Conservation (phyloP, 2,329 filamentous ascomycete species). For the Alternaria brassicae region DNA sequence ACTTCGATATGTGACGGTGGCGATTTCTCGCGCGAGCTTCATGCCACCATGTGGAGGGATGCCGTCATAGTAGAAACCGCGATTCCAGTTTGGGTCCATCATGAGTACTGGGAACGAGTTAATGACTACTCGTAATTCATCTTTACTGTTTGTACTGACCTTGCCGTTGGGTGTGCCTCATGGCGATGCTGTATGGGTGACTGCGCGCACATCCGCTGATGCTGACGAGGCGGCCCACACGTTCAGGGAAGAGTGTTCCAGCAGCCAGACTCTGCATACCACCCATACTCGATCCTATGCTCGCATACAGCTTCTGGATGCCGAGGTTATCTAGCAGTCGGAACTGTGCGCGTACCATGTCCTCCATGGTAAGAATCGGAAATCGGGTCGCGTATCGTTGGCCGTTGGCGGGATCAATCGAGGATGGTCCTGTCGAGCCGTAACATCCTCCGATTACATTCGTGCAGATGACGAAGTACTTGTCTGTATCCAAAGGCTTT, state of each 20-base stretch:
- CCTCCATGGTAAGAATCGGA: slow-evolving; percentile 92
- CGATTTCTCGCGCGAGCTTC: slow-evolving; percentile 97
- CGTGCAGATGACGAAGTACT: slow-evolving; percentile 93
- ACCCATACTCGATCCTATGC: slow-evolving; percentile 96
- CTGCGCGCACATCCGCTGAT: slow-evolving; percentile 93
- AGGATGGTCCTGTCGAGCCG: slow-evolving; percentile 89
- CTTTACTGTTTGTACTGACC: slow-evolving; percentile 37
- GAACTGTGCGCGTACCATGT: slow-evolving; percentile 98
- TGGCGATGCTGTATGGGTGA: slow-evolving; percentile 97
- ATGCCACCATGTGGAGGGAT: slow-evolving; percentile 94
- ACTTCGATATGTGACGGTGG: slow-evolving; percentile 94
- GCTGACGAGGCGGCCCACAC: slow-evolving; percentile 82
- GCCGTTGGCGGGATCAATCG: slow-evolving; percentile 85
- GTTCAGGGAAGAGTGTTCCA: slow-evolving; percentile 80
- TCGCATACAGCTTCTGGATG: slow-evolving; percentile 82
- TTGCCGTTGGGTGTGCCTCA: slow-evolving; percentile 96
- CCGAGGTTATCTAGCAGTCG: slow-evolving; percentile 80
- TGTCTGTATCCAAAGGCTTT: slow-evolving; percentile 83
- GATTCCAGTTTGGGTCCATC: slow-evolving; percentile 98
- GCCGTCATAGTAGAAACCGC: slow-evolving; percentile 83
- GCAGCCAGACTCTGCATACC: slow-evolving; percentile 96
- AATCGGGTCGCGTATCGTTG: slow-evolving; percentile 92
- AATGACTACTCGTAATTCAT: slow-evolving; percentile 2
- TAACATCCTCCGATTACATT: slow-evolving; percentile 97
- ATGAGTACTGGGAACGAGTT: slow-evolving; percentile 71